phyloP scores from a whole-genome alignment of 2,329 filamentous ascomycete species.

The Phyllosticta citribraziliensis region DNA sequence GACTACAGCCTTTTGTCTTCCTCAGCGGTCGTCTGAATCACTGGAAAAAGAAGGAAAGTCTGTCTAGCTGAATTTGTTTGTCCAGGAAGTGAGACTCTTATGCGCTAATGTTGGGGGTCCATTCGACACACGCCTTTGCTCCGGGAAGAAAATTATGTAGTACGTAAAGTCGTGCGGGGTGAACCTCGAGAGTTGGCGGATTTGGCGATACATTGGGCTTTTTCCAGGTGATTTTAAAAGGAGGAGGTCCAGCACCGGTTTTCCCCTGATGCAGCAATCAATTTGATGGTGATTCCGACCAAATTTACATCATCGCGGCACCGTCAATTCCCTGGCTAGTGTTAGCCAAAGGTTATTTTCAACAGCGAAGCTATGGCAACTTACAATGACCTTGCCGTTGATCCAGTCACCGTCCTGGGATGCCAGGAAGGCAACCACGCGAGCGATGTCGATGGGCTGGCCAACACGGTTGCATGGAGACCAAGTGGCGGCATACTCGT shows the following conservation, averaged over 20 bases:
- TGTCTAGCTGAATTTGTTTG: not conserved
- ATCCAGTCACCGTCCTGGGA: constrained; percentile 49
- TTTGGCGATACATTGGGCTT: not conserved
- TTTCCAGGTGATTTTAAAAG: not conserved
- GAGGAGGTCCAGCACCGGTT: not conserved
- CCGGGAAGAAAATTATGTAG: not conserved
- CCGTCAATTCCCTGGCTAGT: constrained; percentile 18
- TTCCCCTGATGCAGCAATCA: not conserved
- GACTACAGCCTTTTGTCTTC: not conserved
- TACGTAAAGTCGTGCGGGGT: not conserved
- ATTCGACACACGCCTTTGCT: not conserved
- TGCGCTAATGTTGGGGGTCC: not conserved
- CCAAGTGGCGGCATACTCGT: constrained; percentile 55
- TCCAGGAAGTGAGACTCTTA: not conserved
- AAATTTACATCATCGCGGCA: constrained; percentile 32
- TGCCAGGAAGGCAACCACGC: constrained; percentile 52
- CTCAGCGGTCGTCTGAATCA: not conserved
- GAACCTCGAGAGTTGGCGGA: not conserved
- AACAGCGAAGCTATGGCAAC: constrained; percentile 16
- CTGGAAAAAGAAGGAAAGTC: not conserved
- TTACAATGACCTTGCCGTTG: constrained; percentile 42
- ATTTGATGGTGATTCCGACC: not conserved
- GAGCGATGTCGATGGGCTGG: constrained; percentile 58
- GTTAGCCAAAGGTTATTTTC: not conserved
- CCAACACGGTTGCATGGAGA: constrained; percentile 56